Base-by-base conservation (phyloP, 176 grass and related monocot species). In the Carex scoparia region DNA sequence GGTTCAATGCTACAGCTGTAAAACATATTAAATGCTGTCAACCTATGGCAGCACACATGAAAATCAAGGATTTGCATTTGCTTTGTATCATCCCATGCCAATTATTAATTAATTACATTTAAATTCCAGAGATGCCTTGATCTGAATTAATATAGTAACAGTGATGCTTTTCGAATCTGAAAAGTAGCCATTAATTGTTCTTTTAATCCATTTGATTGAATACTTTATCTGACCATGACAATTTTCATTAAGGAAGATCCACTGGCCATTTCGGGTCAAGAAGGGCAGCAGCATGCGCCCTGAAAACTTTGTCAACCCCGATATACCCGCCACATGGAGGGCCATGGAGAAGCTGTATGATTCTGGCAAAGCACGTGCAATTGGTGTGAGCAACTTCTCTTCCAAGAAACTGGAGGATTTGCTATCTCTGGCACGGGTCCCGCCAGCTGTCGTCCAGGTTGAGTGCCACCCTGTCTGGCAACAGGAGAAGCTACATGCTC, bases 381-480 rank as follows among this genome's bases (percentile, higher is more conserved):
- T 92, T 51, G 91, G 91, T 0, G 88, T 90, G 27, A 90, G 83
- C 64, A 92, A 92, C 72, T 90, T 92, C 40, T 86, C 91, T 35
- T 75, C 69, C 13, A 89, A 84, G 79, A 92, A 92, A 18, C 46
- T 92, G 13, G 85, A 57, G 6, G 88, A 92, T 88, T 27, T 92
- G 88, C 78, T 92, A 38, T 31, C 16, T 10, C 0, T 90, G 14
- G 91, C 91, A 48, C 88, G 91, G 4, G 62, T 92, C 35, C 79
- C 83, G 10, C 91, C 91, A 4, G 91, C 88, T 6, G 91, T 89
- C 55, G 14, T 80, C 70, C 88, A 92, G 85, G 91, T 92, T 3
- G 91, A 92, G 60, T 92, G 91, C 23, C 91, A 92, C 27, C 91
- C 85, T 19, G 61, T 64, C 10, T 92, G 91, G 91, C 88, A 86